phyloP scores from a whole-genome alignment of 306 rosid genomes.

The Leucaena leucocephala region DNA sequence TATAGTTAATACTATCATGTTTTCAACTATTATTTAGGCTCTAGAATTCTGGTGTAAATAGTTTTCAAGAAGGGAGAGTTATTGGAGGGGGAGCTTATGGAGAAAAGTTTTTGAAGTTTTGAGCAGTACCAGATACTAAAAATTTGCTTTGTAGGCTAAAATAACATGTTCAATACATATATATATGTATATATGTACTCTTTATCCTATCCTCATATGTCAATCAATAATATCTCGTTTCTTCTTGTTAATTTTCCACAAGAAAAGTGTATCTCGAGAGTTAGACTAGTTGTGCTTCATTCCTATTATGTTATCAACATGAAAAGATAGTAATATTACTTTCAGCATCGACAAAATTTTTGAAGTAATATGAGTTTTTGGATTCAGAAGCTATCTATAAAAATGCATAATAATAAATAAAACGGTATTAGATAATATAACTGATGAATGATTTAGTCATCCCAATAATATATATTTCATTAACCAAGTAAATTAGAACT shows the following conservation, averaged over 20 bases:
- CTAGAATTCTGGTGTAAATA: conserved; percentile 31
- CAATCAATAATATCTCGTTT: neutral
- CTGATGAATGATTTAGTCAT: neutral
- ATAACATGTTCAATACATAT: neutral
- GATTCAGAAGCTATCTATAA: too few species aligned
- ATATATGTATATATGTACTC: neutral
- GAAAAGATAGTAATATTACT: neutral
- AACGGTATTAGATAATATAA: neutral
- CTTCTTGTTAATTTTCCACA: neutral
- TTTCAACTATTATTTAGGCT: neutral
- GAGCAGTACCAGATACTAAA: conserved; percentile 7
- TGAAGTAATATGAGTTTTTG: too few species aligned
- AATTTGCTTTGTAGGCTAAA: conserved; percentile 7
- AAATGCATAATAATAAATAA: neutral
- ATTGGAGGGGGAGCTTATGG: conserved; percentile 9
- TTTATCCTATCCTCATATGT: conserved; percentile 7
- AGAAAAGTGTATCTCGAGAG: neutral
- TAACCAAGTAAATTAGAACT: neutral
- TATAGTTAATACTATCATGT: conserved; percentile 9
- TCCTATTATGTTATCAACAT: neutral
- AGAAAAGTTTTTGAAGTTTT: conserved; percentile 25
- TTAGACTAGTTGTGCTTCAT: neutral
- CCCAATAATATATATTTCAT: conserved; percentile 2
- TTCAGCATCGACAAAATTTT: neutral
- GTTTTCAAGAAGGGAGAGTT: conserved; percentile 25